phyloP scores from a whole-genome alignment of 139 green algal genomes.

The Pseudopediastrum boryanum region DNA sequence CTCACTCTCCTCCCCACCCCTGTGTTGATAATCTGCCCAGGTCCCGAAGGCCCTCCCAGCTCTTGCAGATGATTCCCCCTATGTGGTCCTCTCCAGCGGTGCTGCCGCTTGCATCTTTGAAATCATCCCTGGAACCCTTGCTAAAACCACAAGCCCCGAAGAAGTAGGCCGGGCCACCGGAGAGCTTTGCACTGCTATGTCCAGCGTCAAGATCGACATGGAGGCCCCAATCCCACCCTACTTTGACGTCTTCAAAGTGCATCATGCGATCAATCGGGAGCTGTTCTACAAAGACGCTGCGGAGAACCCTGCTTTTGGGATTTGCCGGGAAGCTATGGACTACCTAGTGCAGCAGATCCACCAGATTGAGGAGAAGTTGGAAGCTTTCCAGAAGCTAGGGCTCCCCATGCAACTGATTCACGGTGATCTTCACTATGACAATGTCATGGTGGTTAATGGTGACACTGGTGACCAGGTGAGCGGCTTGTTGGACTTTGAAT shows the following conservation, averaged over 20 bases:
- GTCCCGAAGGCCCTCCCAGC: conserved; percentile 41
- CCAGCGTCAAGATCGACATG: conserved; percentile 27
- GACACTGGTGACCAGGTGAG: conserved; percentile 38
- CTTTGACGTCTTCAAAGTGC: conserved; percentile 51
- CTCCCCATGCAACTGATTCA: conserved; percentile 62
- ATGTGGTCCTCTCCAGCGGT: conserved; percentile 55
- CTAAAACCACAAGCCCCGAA: conserved; percentile 60
- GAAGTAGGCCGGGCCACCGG: conserved; percentile 61
- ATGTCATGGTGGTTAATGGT: conserved; percentile 53
- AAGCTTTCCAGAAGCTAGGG: conserved; percentile 30
- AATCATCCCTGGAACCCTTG: conserved; percentile 50
- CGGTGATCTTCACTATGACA: conserved; percentile 64
- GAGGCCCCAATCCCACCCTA: conserved; percentile 55
- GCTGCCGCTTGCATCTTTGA: conserved; percentile 53
- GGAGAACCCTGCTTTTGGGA: conserved; percentile 25
- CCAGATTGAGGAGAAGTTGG: conserved; percentile 43
- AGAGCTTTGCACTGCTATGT: conserved; percentile 61
- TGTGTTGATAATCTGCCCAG: too few species aligned
- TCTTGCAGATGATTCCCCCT: conserved; percentile 23
- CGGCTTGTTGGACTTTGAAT: conserved; percentile 4
- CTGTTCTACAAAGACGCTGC: conserved; percentile 42
- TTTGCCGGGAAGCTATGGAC: conserved; percentile 52
- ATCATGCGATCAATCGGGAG: conserved; percentile 49
- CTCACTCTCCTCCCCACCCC: too few species aligned
- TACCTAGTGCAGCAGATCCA: conserved; percentile 50